These are phyloP conservation scores for Musa beccarii DNA, from an alignment of 176 grass and related monocot genomes.

Conservation along the genomic window DNA sequence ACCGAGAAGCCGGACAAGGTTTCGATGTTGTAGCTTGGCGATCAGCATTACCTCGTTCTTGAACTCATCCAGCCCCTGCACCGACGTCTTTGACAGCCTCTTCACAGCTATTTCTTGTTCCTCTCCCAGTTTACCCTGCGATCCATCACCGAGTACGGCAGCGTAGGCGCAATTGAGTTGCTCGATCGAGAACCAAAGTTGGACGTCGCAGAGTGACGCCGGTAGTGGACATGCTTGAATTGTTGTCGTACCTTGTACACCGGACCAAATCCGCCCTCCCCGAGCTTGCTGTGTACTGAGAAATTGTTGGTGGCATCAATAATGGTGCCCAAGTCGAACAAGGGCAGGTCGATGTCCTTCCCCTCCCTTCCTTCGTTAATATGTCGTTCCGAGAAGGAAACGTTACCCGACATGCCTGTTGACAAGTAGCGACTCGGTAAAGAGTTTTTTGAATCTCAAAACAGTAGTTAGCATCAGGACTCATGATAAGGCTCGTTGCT, in stretches of 20 bases:
- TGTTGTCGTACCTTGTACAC: slow-evolving; percentile 9
- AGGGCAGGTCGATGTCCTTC: background rate
- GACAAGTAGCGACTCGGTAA: no score
- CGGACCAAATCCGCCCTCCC: slow-evolving; percentile 12
- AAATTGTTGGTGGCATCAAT: slow-evolving; percentile 15
- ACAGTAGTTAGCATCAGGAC: no score
- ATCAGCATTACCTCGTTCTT: slow-evolving; percentile 23
- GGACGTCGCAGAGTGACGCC: no score
- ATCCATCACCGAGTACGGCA: background rate
- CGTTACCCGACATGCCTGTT: no score
- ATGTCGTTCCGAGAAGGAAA: no score
- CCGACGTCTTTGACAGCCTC: slow-evolving; percentile 19
- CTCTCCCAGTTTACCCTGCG: background rate
- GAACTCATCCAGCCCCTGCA: slow-evolving; percentile 22
- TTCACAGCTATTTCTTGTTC: slow-evolving; percentile 25
- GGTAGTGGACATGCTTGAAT: background rate
- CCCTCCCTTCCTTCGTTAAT: background rate
- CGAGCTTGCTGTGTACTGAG: slow-evolving; percentile 12
- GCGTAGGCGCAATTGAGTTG: no score
- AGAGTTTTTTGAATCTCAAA: no score
- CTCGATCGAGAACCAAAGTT: no score
- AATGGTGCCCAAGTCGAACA: slow-evolving; percentile 9
- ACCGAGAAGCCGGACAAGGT: slow-evolving; percentile 22
- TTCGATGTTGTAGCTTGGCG: slow-evolving; percentile 25
- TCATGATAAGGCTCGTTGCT: no score